Evolutionary conservation across 192 early-diverging fungal genomes (phyloP).

Genomic region (Thamnidium elegans): DNA sequence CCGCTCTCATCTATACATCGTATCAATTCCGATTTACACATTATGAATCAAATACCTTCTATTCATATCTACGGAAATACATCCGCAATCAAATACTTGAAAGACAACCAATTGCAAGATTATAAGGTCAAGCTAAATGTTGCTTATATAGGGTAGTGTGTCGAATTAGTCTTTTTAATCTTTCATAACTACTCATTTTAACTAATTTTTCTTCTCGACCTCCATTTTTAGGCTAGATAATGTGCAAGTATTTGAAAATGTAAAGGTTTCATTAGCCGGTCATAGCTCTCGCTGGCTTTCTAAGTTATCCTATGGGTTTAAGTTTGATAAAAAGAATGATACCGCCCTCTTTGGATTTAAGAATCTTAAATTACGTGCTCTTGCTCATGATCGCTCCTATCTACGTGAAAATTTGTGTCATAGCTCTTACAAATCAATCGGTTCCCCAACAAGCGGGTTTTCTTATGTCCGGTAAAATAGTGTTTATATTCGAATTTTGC

Average conservation of each 20-base stretch:
- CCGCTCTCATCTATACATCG: not conserved
- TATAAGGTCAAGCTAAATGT: not conserved
- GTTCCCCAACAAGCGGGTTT: not conserved
- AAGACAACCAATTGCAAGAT: not conserved
- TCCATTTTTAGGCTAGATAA: not conserved
- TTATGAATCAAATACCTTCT: constrained; percentile 1
- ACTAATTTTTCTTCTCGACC: not conserved
- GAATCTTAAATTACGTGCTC: constrained; percentile 7
- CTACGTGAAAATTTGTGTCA: constrained; percentile 8
- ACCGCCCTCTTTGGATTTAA: constrained; percentile 3
- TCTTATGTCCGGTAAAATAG: constrained; percentile 9
- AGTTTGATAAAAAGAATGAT: constrained; percentile 1
- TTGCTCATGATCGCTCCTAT: constrained; percentile 14
- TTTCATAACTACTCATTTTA: not conserved
- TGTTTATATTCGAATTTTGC: no score
- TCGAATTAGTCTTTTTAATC: no score
- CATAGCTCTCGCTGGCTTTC: constrained; percentile 19
- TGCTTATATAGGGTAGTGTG: constrained; percentile 17
- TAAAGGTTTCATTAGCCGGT: constrained; percentile 3
- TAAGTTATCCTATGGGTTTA: constrained; percentile 8
- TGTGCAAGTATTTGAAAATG: not conserved
- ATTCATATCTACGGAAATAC: constrained; percentile 9
- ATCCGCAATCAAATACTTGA: not conserved
- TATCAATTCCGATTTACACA: constrained; percentile 5
- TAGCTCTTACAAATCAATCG: not conserved